Percentiles rank a stretch among this genome's conserved stretches.
Conservation (phyloP, 1,139 yeast genomes). For the Suhomyces yuchorum region DNA sequence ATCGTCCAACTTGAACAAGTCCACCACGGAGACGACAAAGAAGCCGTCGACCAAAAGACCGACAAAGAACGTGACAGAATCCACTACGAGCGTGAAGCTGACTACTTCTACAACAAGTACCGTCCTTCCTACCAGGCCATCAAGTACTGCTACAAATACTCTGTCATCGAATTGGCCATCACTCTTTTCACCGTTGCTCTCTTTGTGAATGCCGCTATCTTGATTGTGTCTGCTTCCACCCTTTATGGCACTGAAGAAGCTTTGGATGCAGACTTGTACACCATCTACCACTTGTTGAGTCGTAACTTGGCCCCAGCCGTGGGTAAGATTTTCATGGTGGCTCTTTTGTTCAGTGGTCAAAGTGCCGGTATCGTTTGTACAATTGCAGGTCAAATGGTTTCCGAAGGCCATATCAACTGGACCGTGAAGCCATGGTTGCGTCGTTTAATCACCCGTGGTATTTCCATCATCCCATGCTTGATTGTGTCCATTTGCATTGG, state of each 20-base stretch:
- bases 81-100: conserved; percentile 16
- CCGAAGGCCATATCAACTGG: conserved; percentile 82
- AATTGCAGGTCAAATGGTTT: conserved; percentile 77
- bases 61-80: conserved; percentile 17
- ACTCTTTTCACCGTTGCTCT: conserved; percentile 72
- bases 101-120: conserved; percentile 39
- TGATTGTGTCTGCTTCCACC: conserved; percentile 74
- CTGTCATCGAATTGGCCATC: conserved; percentile 64
- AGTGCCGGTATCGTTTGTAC: conserved; percentile 85
- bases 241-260: conserved; percentile 63
- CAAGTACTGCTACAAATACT: conserved; percentile 62
- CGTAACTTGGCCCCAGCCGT: conserved; percentile 66
- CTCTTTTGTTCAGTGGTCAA: conserved; percentile 75
- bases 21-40: conserved; percentile 3
- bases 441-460: conserved; percentile 66
- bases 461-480: conserved; percentile 74
- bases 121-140: conserved; percentile 70
- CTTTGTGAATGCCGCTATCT: conserved; percentile 72
- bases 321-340: conserved; percentile 72
- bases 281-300: conserved; percentile 68
- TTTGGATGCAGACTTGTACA: conserved; percentile 68
- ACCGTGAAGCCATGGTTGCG: conserved; percentile 67
- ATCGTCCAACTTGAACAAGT: conserved; percentile 33
- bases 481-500: conserved; percentile 65
- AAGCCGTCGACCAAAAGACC: conserved; percentile 10